Evolutionary conservation across 768 basidiomycete genomes (phyloP), one percentile per base, ranked within the genome.

Genomic region (Sarcodon aspratus): DNA sequence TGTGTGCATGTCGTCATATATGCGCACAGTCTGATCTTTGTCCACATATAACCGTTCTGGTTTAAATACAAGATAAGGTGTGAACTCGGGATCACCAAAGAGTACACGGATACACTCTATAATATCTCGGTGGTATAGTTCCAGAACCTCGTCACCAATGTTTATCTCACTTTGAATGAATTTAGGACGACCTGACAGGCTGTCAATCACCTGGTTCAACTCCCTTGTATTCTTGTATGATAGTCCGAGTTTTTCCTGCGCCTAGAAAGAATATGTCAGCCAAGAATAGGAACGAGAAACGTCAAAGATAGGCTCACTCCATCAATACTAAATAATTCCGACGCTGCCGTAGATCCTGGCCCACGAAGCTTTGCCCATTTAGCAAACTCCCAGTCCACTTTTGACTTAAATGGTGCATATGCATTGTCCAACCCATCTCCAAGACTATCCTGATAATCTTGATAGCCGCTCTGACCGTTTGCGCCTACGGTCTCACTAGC

Each of bases 1-100:
- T 0, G 71, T 75, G 38, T 73, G 61, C 65, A 75, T 67, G 42
- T 75, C 71, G 50, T 59, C 53, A 49, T 65, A 74, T 0, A 72
- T 12, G 0, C 63, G 49, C 0, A 49, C 40, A 1, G 42, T 62
- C 8, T 58, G 27, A 7, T 61, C 57, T 0, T 44, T 51, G 49
- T 70, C 67, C 0, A 53, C 34, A 48, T 64, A 74, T 42, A 71
- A 70, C 3, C 56, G 50, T 49, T 71, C 70, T 0, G 70, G 72
- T 1, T 48, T 50, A 47, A 68, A 59, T 1, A 59, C 50, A 0
- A 73, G 57, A 32, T 66, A 53, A 0, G 32, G 47, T 0, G 59
- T 50, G 55, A 66, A 66, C 17, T 69, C 57, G 0, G 65, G 59
- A 38, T 71, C 62, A 0, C 65, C 55, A 37, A 55, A 69, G 0